These are phyloP conservation scores for Dothistroma pini DNA, from an alignment of 2,329 filamentous ascomycete species.

Conservation along the genomic window DNA sequence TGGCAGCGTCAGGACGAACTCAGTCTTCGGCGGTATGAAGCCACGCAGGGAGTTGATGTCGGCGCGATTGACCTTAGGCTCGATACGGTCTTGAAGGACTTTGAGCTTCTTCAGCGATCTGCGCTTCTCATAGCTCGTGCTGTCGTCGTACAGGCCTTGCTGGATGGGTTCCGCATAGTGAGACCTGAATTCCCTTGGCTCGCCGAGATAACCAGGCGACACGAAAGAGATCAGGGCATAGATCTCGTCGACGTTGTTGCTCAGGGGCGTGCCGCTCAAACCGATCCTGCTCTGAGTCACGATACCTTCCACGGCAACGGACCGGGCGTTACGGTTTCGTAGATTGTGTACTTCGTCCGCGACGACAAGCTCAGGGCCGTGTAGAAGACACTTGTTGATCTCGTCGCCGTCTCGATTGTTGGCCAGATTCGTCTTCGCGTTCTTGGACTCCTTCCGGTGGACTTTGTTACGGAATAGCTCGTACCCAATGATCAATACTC, in stretches of 20 bases:
- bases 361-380: slow-evolving; percentile 67
- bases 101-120: slow-evolving; percentile 63
- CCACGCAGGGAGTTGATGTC: slow-evolving; percentile 65
- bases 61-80: slow-evolving; percentile 72
- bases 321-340: slow-evolving; percentile 60
- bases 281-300: slow-evolving; percentile 70
- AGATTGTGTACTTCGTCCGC: slow-evolving; percentile 81
- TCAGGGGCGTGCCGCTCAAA: slow-evolving; percentile 79
- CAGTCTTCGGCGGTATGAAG: slow-evolving; percentile 69
- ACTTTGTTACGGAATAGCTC: slow-evolving; percentile 57
- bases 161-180: slow-evolving; percentile 73
- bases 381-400: slow-evolving; percentile 50
- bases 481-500: slow-evolving; percentile 75
- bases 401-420: slow-evolving; percentile 59
- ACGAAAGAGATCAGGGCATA: slow-evolving; percentile 87
- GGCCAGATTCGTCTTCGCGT: slow-evolving; percentile 53
- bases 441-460: slow-evolving; percentile 13
- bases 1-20: slow-evolving; percentile 75
- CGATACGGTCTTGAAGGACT: slow-evolving; percentile 67
- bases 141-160: slow-evolving; percentile 66
- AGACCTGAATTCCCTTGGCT: slow-evolving; percentile 61
- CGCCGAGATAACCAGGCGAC: slow-evolving; percentile 72
- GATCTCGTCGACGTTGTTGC: slow-evolving; percentile 81
- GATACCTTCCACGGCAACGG: slow-evolving; percentile 56
- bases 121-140: slow-evolving; percentile 53